These are phyloP conservation scores for Glycine soja DNA, from an alignment of 306 rosid species.

Conservation along the genomic window DNA sequence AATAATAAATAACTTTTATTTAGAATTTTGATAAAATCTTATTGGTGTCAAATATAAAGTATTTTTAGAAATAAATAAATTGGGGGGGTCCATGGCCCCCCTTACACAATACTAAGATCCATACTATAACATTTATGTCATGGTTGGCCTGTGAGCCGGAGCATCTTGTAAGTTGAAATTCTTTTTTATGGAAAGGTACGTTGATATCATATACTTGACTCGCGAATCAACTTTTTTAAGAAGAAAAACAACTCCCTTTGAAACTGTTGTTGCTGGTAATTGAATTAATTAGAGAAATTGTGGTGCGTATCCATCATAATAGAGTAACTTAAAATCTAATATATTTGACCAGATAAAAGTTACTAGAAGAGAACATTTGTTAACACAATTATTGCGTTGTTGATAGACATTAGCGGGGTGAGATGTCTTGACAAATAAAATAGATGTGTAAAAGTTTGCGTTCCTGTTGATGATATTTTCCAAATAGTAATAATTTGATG, in stretches of 20 bases:
- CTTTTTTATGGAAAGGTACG: neutral
- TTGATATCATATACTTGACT: conserved; percentile 15
- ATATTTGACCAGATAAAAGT: neutral
- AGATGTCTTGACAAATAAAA: neutral
- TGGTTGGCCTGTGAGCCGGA: neutral
- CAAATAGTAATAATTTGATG: neutral
- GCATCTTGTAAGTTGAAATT: conserved; percentile 29
- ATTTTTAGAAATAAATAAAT: too few species aligned
- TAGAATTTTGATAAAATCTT: too few species aligned
- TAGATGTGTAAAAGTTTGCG: neutral
- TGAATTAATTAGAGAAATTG: conserved; percentile 15
- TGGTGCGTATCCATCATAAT: neutral
- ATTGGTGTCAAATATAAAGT: too few species aligned
- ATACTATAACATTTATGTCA: neutral
- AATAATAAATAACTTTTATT: too few species aligned
- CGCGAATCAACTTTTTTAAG: neutral
- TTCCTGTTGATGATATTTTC: neutral
- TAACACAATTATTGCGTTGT: conserved; percentile 34
- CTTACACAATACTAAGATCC: too few species aligned
- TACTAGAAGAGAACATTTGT: neutral
- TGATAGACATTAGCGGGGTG: neutral
- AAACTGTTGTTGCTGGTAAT: neutral
- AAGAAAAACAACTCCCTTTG: neutral
- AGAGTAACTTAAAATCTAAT: conserved; percentile 28
- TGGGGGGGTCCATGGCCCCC: too few species aligned